Percentiles rank a stretch among this genome's conserved stretches.
phyloP scores from a whole-genome alignment of 2,329 filamentous ascomycete genomes.

The Lomentospora prolificans region DNA sequence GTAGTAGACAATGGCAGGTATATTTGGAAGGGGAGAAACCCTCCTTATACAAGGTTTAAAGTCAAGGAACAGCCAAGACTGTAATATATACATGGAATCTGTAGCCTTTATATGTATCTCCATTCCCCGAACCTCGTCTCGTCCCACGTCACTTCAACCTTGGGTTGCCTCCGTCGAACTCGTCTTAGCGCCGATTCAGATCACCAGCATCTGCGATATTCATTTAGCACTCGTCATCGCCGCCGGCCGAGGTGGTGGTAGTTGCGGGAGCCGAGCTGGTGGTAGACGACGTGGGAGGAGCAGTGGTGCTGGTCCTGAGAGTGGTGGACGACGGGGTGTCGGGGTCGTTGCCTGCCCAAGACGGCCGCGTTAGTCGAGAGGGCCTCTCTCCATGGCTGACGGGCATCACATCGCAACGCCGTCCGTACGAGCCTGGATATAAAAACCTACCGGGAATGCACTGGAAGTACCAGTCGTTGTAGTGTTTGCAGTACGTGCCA shows the following conservation, averaged over 20 bases:
- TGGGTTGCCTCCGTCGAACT: not conserved
- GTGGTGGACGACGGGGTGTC: not conserved
- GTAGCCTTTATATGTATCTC: not conserved
- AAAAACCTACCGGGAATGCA: conserved; percentile 16
- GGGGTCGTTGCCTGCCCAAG: not conserved
- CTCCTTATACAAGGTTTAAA: not conserved
- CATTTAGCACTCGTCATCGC: not conserved
- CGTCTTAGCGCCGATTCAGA: too few relatives aligned
- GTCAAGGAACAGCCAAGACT: not conserved
- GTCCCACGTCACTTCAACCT: not conserved
- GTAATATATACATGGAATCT: not conserved
- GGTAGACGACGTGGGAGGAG: not conserved
- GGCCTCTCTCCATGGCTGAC: not conserved
- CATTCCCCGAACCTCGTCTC: not conserved
- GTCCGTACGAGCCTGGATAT: not conserved
- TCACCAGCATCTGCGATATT: too few relatives aligned
- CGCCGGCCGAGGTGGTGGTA: not conserved
- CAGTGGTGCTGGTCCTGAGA: not conserved
- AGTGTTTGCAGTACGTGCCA: conserved; percentile 16
- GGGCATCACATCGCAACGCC: not conserved
- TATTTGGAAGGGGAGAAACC: not conserved
- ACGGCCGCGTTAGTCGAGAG: not conserved
- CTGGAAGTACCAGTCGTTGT: conserved; percentile 21
- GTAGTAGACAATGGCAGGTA: not conserved
- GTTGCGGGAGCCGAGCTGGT: not conserved